A percentile compares a stretch with the other conserved stretches of the same genome.
phyloP scores from a whole-genome alignment of 2,329 filamentous ascomycete genomes.

The Penicillium sp. region DNA sequence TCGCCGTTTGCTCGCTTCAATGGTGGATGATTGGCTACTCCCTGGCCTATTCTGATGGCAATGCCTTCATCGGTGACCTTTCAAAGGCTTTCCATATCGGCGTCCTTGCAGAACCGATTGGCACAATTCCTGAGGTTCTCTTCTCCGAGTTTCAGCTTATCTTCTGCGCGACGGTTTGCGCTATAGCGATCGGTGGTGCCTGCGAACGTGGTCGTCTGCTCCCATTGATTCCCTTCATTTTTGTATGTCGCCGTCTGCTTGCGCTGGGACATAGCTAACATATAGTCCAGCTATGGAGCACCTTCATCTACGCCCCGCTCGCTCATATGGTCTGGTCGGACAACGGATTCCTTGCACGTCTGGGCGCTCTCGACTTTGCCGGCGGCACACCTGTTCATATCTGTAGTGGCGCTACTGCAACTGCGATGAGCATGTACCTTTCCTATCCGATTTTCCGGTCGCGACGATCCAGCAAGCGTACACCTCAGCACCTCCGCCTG shows the following conservation, averaged over 20 bases:
- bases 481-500: constrained; percentile 53
- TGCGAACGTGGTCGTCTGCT: constrained; percentile 55
- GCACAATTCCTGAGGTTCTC: constrained; percentile 56
- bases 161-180: constrained; percentile 57
- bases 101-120: constrained; percentile 54
- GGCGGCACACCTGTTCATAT: constrained; percentile 74
- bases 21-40: constrained; percentile 58
- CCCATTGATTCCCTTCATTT: constrained; percentile 55
- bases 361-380: constrained; percentile 64
- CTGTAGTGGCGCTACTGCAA: constrained; percentile 51
- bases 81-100: constrained; percentile 52
- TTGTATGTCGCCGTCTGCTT: constrained; percentile 30
- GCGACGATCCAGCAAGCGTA: constrained; percentile 49
- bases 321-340: constrained; percentile 57
- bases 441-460: constrained; percentile 56
- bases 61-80: constrained; percentile 51
- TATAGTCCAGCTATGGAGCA: constrained; percentile 50
- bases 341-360: constrained; percentile 48
- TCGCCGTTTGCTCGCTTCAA: constrained; percentile 56
- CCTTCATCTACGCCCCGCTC: constrained; percentile 54
- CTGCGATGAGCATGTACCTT: constrained; percentile 53
- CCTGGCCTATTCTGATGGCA: constrained; percentile 55
- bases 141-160: constrained; percentile 59
- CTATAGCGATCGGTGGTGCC: constrained; percentile 55
- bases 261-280: not conserved